Base-by-base conservation (phyloP, 2,329 filamentous ascomycete species). In the Arthrobotrys sphaeroides region DNA sequence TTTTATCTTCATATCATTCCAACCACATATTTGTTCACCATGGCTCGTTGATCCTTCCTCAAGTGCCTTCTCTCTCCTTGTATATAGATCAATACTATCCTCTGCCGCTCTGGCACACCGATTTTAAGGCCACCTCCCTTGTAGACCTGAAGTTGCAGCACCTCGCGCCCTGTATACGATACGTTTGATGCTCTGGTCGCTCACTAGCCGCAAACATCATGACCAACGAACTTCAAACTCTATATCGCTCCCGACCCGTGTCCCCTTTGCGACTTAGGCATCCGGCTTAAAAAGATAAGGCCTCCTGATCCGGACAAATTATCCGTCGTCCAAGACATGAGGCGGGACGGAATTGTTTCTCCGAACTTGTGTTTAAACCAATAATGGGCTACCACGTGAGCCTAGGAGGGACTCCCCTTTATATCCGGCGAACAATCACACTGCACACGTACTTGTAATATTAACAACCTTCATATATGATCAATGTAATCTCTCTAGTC, bases 361-460 rank as follows among this genome's bases (percentile, higher is more conserved):
- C 70, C 70, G 3, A 18, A 31, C 4, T 24, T 5, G 12, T 40
- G 16, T 18, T 53, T 31, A 60, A 53, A 60, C 33, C 33, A 72
- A 47, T 62, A 12, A 62, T 20, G 24, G 31, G 9, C n/a, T 7
- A 43, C 26, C 38, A 62, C 36, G 38, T 5, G 40, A 47, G 12
- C 47, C 28, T 55, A 20, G 33, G 3, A 31, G 49, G 26, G 24
- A 55, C 43, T 40, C 28, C 69, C 72, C 61, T 76, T 78, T 20
- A 79, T 77, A 51, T 78, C 51, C 10, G 75, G 77, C 10, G 77
- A 45, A 78, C 73, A 33, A 79, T 59, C 47, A 74, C 75, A 24
- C 75, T 78, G 62, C 51, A 24, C 13, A 78, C 76, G 18, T 55
- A 51, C n/a, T n/a, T n/a, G n/a, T n/a, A n/a, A 78, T 33, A 78